Percentiles rank a stretch among this genome's conserved stretches.
These are phyloP conservation scores for Bathelium albidoporum DNA, from an alignment of 495 filamentous ascomycete genomes.

Conservation along the genomic window DNA sequence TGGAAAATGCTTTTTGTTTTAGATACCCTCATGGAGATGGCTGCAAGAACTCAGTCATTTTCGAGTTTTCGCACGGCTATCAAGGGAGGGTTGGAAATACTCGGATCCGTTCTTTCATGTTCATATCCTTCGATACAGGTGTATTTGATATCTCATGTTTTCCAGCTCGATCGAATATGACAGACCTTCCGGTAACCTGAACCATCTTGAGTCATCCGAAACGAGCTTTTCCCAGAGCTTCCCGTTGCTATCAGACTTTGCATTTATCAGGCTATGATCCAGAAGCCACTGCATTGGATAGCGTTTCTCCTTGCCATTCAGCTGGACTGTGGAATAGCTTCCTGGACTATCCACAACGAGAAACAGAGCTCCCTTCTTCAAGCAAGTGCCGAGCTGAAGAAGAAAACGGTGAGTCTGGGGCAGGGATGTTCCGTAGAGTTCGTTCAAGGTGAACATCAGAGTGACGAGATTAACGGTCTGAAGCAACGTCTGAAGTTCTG, in stretches of 20 bases:
- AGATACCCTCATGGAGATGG: neutral
- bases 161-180: conserved; percentile 78
- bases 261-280: conserved; percentile 62
- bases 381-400: conserved; percentile 46
- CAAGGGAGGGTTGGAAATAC: neutral
- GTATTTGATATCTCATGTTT: conserved; percentile 89
- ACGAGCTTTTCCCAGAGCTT: conserved; percentile 60
- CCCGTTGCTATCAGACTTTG: conserved; percentile 10
- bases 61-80: neutral
- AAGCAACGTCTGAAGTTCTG: conserved; percentile 31
- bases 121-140: conserved; percentile 48
- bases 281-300: conserved; percentile 94
- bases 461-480: conserved; percentile 50
- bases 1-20: neutral
- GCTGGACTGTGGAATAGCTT: conserved; percentile 68
- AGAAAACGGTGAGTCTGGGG: conserved; percentile 65
- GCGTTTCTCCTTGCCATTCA: conserved; percentile 49
- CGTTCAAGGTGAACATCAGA: conserved; percentile 91
- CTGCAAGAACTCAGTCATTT: neutral
- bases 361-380: conserved; percentile 52
- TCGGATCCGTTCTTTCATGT: neutral
- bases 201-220: conserved; percentile 73
- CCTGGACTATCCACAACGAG: conserved; percentile 90
- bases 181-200: conserved; percentile 55
- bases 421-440: conserved; percentile 73